Percentiles rank a stretch among this genome's conserved stretches.
Conservation (phyloP, 768 basidiomycete genomes). For the Agaricus blazei region DNA sequence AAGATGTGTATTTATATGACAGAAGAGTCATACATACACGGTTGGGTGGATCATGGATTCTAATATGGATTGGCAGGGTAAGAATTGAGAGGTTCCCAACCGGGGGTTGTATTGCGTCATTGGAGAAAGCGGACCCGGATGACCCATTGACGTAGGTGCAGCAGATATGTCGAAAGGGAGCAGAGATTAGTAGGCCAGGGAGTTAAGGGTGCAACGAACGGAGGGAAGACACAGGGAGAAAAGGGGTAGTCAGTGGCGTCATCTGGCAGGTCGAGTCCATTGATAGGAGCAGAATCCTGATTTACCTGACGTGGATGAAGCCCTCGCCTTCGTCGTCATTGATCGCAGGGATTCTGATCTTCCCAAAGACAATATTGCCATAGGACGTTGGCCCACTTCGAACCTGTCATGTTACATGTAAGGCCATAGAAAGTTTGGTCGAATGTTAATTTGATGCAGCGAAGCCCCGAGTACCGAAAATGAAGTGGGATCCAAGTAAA, state of each 20-base stretch:
- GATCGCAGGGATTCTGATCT: constrained; percentile 66
- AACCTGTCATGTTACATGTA: constrained; percentile 19
- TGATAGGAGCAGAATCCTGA: background rate
- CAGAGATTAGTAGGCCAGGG: constrained; percentile 4
- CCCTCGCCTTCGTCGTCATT: constrained; percentile 59
- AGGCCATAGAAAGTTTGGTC: background rate
- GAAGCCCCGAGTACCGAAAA: background rate
- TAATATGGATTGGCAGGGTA: constrained; percentile 19
- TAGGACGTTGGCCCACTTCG: constrained; percentile 57
- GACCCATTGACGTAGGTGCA: background rate
- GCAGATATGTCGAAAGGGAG: background rate
- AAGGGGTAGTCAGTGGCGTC: background rate
- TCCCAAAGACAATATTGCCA: constrained; percentile 71
- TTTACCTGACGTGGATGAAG: constrained; percentile 67
- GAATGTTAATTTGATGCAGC: background rate
- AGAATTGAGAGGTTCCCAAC: background rate
- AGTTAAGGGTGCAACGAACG: background rate
- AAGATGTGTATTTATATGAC: background rate
- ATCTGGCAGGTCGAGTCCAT: background rate
- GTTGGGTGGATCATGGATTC: constrained; percentile 75
- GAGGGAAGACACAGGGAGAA: background rate
- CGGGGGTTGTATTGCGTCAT: constrained; percentile 6
- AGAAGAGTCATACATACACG: constrained; percentile 35
- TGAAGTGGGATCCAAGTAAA: background rate
- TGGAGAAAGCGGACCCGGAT: constrained; percentile 1